Conservation (phyloP, 108 stramenopile genomes). For the Skeletonema marinoi region DNA sequence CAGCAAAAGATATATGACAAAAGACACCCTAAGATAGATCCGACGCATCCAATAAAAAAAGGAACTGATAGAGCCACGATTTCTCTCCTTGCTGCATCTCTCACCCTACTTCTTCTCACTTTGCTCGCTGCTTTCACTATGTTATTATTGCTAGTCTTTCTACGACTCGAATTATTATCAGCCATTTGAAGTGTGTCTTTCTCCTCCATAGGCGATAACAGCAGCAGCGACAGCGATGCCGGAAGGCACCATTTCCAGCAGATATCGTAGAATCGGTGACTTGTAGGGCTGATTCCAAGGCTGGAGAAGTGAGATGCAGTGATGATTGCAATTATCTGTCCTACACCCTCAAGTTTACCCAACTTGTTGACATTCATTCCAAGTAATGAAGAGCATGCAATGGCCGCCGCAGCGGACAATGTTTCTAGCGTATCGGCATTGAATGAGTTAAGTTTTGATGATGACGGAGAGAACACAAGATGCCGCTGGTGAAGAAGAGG, state of each 20-base stretch:
- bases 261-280: slow-evolving; percentile 23
- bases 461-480: not conserved
- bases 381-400: not conserved
- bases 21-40: slow-evolving; percentile 67
- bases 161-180: not conserved
- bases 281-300: slow-evolving; percentile 4
- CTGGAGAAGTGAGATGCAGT: slow-evolving; percentile 26
- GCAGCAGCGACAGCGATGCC: slow-evolving; percentile 30
- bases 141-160: not conserved
- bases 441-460: not conserved
- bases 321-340: slow-evolving; percentile 21
- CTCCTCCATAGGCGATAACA: slow-evolving; percentile 21
- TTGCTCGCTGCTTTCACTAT: not conserved
- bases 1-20: slow-evolving; percentile 38
- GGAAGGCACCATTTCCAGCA: slow-evolving; percentile 34
- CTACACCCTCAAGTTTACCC: slow-evolving; percentile 14
- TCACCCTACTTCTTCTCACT: not conserved
- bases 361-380: not conserved
- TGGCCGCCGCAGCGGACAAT: not conserved
- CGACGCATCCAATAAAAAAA: slow-evolving; percentile 62
- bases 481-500: not conserved
- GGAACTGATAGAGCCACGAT: slow-evolving; percentile 48
- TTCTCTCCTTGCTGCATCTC: slow-evolving; percentile 13
- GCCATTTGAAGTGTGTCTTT: not conserved
- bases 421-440: not conserved